These are phyloP conservation scores for Coleophoma crateriformis DNA, from an alignment of 2,329 filamentous ascomycete genomes.

Conservation along the genomic window DNA sequence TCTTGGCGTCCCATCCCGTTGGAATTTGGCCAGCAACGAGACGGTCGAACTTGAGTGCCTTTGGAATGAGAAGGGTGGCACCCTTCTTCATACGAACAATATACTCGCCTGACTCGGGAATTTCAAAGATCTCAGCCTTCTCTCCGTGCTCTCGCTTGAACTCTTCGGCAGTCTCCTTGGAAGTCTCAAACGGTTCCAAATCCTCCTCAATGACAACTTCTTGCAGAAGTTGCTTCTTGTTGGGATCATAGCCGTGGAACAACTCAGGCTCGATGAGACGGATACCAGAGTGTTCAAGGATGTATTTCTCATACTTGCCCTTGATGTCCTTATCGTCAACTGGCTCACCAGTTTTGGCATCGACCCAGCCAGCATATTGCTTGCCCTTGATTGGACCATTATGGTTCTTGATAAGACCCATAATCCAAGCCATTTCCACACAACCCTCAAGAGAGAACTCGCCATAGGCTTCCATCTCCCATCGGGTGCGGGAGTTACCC, in stretches of 20 bases:
- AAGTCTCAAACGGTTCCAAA: constrained; percentile 92
- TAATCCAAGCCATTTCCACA: constrained; percentile 99
- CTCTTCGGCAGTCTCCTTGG: constrained; percentile 94
- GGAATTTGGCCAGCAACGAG: constrained; percentile 96
- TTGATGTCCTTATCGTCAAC: constrained; percentile 99
- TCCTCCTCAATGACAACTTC: constrained; percentile 98
- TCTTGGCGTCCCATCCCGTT: constrained; percentile 94
- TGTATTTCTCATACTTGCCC: constrained; percentile 93
- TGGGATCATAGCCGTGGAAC: constrained; percentile 94
- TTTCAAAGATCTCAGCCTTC: constrained; percentile 96
- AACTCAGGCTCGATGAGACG: constrained; percentile 96
- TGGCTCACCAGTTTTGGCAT: constrained; percentile 87
- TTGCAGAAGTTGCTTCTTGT: constrained; percentile 97
- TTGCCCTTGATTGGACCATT: constrained; percentile 95
- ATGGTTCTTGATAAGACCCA: constrained; percentile 98
- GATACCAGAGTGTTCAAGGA: constrained; percentile 94
- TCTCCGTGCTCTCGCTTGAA: constrained; percentile 97
- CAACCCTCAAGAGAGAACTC: constrained; percentile 97
- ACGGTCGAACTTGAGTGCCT: constrained; percentile 94
- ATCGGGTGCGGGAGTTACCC: constrained; percentile 96
- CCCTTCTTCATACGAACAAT: constrained; percentile 94
- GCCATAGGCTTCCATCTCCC: constrained; percentile 98
- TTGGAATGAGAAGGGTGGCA: constrained; percentile 89
- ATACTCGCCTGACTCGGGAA: constrained; percentile 88
- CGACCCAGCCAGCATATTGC: constrained; percentile 95